These are phyloP conservation scores for Fusarium phyllophilum DNA, from an alignment of 2,329 filamentous ascomycete genomes.

Conservation along the genomic window DNA sequence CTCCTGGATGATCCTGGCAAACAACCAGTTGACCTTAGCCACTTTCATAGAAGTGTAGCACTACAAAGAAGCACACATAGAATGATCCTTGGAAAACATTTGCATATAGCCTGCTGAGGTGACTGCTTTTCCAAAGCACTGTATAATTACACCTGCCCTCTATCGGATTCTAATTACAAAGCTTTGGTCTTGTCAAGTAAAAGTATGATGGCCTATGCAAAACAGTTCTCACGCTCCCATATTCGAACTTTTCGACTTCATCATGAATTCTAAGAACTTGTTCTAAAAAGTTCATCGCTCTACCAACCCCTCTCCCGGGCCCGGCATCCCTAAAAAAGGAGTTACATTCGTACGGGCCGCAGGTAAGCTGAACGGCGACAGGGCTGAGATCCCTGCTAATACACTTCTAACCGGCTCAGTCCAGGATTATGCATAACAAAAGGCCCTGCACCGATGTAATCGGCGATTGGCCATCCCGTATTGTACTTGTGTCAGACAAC, in stretches of 20 bases:
- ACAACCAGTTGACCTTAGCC: rapidly evolving
- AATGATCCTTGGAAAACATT: rapidly evolving
- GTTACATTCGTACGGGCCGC: not conserved
- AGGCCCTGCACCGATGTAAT: not conserved
- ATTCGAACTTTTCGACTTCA: rapidly evolving
- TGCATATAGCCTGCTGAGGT: rapidly evolving
- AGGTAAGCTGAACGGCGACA: not conserved
- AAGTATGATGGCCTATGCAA: not conserved
- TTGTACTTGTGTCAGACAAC: not conserved
- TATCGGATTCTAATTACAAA: not conserved
- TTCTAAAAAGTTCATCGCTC: not conserved
- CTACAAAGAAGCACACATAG: not conserved
- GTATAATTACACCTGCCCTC: not conserved
- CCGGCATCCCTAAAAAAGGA: not conserved
- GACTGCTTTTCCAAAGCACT: rapidly evolving
- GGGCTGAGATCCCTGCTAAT: not conserved
- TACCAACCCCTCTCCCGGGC: not conserved
- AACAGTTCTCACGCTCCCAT: rapidly evolving
- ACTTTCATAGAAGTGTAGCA: rapidly evolving
- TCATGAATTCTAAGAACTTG: not conserved
- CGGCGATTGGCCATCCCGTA: not conserved
- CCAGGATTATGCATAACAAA: not conserved
- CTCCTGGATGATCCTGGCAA: not conserved
- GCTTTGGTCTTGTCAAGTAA: not conserved
- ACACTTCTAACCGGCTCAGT: no score